Evolutionary conservation across 371 early-diverging fungal species (phyloP).

Genomic region (Rhizomucor miehei): DNA sequence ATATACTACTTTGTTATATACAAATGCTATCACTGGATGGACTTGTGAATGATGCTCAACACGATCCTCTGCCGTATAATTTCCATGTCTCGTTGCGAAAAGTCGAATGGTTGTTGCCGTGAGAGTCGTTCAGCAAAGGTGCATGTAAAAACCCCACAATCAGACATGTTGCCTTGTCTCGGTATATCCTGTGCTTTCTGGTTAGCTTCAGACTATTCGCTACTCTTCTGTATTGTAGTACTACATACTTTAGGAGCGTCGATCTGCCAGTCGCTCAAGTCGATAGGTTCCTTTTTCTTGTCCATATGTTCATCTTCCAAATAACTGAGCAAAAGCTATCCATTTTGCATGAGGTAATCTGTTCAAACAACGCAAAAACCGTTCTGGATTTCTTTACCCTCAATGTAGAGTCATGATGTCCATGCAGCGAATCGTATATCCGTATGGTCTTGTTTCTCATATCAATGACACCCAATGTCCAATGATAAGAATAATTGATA

Average conservation of each 20-base stretch:
- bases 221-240: neutral
- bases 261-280: slow-evolving; percentile 67
- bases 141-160: slow-evolving; percentile 97
- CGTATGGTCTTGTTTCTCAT: slow-evolving; percentile 64
- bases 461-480: slow-evolving; percentile 84
- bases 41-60: slow-evolving; percentile 63
- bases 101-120: slow-evolving; percentile 60
- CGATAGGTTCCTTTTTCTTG: slow-evolving; percentile 63
- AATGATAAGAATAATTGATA: slow-evolving; percentile 86
- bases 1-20: too few relatives aligned
- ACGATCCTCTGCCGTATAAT: slow-evolving; percentile 71
- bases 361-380: too few relatives aligned
- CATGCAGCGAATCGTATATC: slow-evolving; percentile 88
- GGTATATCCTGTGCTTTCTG: slow-evolving; percentile 62
- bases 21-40: too few relatives aligned
- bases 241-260: slow-evolving; percentile 55
- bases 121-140: slow-evolving; percentile 82
- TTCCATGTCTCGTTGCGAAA: slow-evolving; percentile 74
- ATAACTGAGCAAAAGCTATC: slow-evolving; percentile 62
- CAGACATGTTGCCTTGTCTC: slow-evolving; percentile 84
- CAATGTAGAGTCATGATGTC: slow-evolving; percentile 53
- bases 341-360: too few relatives aligned
- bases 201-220: neutral
- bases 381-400: too few relatives aligned
- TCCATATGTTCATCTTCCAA: slow-evolving; percentile 71